Conservation (phyloP, 2,329 filamentous ascomycete species). For the Teratosphaeria zuluensis region DNA sequence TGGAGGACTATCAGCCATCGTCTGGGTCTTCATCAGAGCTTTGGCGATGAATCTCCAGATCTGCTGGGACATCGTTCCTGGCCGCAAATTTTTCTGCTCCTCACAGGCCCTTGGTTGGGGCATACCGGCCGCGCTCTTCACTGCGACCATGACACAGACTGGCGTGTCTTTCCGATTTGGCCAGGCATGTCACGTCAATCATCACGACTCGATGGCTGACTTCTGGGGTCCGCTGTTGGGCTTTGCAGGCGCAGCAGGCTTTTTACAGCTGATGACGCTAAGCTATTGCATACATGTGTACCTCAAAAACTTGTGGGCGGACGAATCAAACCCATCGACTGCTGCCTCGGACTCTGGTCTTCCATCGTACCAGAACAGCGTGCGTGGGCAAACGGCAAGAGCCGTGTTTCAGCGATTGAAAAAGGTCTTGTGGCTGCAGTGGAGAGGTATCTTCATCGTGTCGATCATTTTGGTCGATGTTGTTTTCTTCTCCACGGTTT, state of each 20-base stretch:
- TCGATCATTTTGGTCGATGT: slow-evolving; percentile 84
- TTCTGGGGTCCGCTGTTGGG: slow-evolving; percentile 85
- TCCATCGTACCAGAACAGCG: slow-evolving; percentile 65
- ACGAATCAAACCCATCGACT: slow-evolving; percentile 52
- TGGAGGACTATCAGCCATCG: slow-evolving; percentile 72
- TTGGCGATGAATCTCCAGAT: slow-evolving; percentile 93
- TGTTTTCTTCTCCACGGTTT: slow-evolving; percentile 85
- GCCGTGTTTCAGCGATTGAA: slow-evolving; percentile 81
- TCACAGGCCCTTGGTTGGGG: slow-evolving; percentile 76
- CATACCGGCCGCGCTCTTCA: slow-evolving; percentile 65
- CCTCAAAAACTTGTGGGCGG: slow-evolving; percentile 64
- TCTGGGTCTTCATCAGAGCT: slow-evolving; percentile 87
- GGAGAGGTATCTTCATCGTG: slow-evolving; percentile 85
- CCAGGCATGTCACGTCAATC: slow-evolving; percentile 87
- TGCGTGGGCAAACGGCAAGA: slow-evolving; percentile 69
- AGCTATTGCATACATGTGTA: slow-evolving; percentile 93
- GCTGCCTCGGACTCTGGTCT: slow-evolving; percentile 57
- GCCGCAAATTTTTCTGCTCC: slow-evolving; percentile 78
- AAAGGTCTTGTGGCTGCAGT: slow-evolving; percentile 82
- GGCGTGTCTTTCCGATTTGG: slow-evolving; percentile 94
- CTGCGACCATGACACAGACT: slow-evolving; percentile 69
- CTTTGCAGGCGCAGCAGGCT: slow-evolving; percentile 63
- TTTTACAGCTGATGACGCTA: slow-evolving; percentile 75
- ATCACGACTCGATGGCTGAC: slow-evolving; percentile 67
- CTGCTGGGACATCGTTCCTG: slow-evolving; percentile 90